A percentile compares a stretch with the other conserved stretches of the same genome.
phyloP scores from a whole-genome alignment of 2,329 filamentous ascomycete species.

The Tolypocladium tropicale region DNA sequence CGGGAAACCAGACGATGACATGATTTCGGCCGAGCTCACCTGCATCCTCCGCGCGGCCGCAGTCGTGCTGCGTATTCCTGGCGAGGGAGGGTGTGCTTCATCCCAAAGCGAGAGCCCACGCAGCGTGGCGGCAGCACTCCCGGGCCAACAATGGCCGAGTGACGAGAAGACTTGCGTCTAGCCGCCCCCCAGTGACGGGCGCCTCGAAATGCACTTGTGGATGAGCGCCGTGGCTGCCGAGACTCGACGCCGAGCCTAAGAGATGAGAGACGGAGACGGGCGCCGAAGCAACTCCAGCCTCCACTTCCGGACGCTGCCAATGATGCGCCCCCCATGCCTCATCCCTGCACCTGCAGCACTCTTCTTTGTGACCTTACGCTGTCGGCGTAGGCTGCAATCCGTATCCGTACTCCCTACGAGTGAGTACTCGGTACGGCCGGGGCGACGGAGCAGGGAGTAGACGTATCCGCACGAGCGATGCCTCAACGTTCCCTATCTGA shows the following conservation, averaged over 20 bases:
- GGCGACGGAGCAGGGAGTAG: not conserved
- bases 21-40: not conserved
- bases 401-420: not conserved
- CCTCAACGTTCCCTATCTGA: too few species aligned
- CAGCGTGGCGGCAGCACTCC: not conserved
- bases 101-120: not conserved
- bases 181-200: not conserved
- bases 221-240: not conserved
- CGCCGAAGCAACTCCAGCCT: not conserved
- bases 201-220: not conserved
- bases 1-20: not conserved
- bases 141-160: too few species aligned
- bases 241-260: not conserved
- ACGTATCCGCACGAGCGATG: too few species aligned
- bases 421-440: too few species aligned
- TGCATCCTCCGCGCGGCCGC: not conserved
- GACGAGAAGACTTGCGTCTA: too few species aligned
- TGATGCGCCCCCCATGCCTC: not conserved
- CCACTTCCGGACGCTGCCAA: not conserved
- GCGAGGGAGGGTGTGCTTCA: not conserved
- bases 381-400: not conserved
- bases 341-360: not conserved
- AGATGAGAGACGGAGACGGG: not conserved
- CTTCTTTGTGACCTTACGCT: not conserved
- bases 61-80: not conserved